Evolutionary conservation across 202 grass and related monocot species (phyloP), one percentile per base, ranked within the genome.

Genomic region (Bolboschoenoplectus hybrid): DNA sequence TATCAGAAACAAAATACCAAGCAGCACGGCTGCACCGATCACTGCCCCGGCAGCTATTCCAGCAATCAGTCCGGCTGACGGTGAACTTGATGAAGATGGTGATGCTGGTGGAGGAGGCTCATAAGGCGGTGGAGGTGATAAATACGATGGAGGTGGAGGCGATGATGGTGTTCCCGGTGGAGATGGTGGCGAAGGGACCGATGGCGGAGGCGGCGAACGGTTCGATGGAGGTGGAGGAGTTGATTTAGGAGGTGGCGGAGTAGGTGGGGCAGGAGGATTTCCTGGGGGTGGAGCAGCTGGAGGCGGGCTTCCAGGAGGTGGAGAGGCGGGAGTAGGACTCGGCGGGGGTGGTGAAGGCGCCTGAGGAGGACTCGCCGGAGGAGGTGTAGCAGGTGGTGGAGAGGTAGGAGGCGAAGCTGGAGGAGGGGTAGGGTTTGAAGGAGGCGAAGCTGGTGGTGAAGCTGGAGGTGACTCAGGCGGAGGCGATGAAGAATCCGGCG

Each of bases 21-120:
- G n/a, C 57, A 61, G 57, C 3, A 83, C 81, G 17, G 89, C 61
- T 34, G 88, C 7, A 12, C 56, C 19, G 17, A 91, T 49, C 14
- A 93, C 91, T 0, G 64, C 82, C 0, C 26, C 91, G 17, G 87
- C 88, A 63, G 87, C 85, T 67, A 84, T 45, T n/a, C 85, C 89
- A 11, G 16, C 85, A 44, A 71, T 45, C 45, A 87, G 9, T 5
- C 17, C 57, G 36, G 40, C 2, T 32, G 84, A 58, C 6, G 39
- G 5, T 13, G 84, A 32, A 52, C 4, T 45, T 70, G 80, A 47
- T 61, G 60, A 81, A 74, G 82, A 19, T 17, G 65, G 67, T 50
- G 11, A 6, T 36, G 16, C 16, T 49, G 87, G 26, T 4, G 88
- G 13, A 85, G 81, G 8, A 46, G 63, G 41, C 9, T 13, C 44